Evolutionary conservation across 2,329 filamentous ascomycete genomes (phyloP), one percentile per base, ranked within the genome.

Genomic region (Aspergillus tubingensis): DNA sequence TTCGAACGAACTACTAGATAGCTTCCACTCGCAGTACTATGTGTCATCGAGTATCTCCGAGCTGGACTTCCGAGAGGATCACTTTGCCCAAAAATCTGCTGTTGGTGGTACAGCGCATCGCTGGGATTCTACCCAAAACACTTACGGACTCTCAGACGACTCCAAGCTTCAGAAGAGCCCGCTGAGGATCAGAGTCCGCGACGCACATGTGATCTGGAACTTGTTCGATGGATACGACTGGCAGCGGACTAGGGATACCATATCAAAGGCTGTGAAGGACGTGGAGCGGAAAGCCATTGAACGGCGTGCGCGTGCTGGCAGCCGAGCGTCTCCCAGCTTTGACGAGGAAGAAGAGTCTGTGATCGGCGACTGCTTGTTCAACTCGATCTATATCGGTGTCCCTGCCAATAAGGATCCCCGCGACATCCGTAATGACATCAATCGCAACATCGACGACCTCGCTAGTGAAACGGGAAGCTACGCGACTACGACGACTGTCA

Each of bases 201-300:
- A 97, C 71, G 88, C 96, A 5, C 92, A 98, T 72, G 81, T 97
- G 54, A 97, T 98, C 61, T 99, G 95, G 95, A 96, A 99, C 71
- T 81, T 99, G 1, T 97, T 95, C 75, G 95, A 99, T 79, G 95
- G 95, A 1, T 99, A 96, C 73, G 96, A 99, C 76, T 99, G 96
- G 96, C 86, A 88, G 67, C 85, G 86, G 47, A 99, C 96, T 0
- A 86, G 94, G 47, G 90, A 95, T 63, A 86, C 89, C 3, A 96
- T 99, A 59, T 88, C 88, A 21, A 91, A 94, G 71, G 92, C 92
- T 6, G 92, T 99, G 2, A 87, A 95, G 61, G 88, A 96, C 56
- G 89, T 99, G 1, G 92, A 99, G 76, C 82, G 83, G 47, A 91
- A 89, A 73, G 92, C 92, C 1, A 87, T 89, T 50, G 91, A 97